Percentiles rank a stretch among this genome's conserved stretches.
Evolutionary conservation across 768 basidiomycete genomes (phyloP).

Genomic region (Flagelloscypha sp.): DNA sequence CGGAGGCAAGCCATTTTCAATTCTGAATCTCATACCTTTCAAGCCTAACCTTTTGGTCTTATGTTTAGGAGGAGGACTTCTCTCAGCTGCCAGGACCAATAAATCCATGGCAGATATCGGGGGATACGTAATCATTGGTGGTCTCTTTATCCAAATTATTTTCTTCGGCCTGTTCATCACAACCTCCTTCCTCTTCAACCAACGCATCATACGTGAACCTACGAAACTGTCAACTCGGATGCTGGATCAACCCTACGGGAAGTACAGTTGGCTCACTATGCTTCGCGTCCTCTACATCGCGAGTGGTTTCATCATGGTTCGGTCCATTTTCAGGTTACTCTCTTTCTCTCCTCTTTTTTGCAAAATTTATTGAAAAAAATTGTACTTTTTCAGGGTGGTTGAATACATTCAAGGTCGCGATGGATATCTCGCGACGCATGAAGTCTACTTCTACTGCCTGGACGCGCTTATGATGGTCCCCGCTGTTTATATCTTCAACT

Average conservation of each 20-base stretch:
- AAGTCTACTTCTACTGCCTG: not conserved
- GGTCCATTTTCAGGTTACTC: not conserved
- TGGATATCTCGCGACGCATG: not conserved
- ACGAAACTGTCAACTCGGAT: no score
- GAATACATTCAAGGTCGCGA: not conserved
- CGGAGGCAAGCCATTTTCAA: not conserved
- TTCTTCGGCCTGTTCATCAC: not conserved
- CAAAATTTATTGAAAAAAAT: no score
- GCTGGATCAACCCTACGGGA: no score
- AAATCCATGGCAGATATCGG: not conserved
- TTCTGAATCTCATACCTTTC: not conserved
- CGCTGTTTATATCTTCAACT: not conserved
- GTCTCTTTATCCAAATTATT: not conserved
- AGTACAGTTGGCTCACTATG: not conserved
- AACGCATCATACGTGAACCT: no score
- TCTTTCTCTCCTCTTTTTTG: no score
- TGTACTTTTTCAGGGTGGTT: no score
- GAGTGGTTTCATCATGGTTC: conserved; percentile 1
- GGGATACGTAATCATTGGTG: not conserved
- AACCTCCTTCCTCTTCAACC: not conserved
- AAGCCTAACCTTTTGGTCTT: no score
- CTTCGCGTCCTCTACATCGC: not conserved
- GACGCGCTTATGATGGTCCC: conserved; percentile 1
- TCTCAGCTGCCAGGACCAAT: no score
- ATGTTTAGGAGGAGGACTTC: not conserved